Percentiles rank a stretch among this genome's conserved stretches.
phyloP scores from a whole-genome alignment of 192 early-diverging fungal genomes.

The Polychytrium aggregatum region DNA sequence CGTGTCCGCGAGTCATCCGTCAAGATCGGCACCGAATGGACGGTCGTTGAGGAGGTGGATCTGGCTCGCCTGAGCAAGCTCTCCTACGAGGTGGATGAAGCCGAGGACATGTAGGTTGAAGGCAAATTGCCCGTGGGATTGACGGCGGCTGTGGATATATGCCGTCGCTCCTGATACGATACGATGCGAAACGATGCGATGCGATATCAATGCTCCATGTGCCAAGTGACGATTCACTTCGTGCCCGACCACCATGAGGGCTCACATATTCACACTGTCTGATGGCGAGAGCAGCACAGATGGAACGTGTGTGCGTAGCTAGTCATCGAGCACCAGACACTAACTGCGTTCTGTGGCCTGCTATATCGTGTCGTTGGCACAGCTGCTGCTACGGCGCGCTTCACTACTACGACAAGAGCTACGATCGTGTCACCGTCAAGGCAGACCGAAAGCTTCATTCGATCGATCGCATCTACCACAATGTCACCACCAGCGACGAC shows the following conservation, averaged over 20 bases:
- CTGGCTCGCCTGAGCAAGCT: slow-evolving; percentile 78
- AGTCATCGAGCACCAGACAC: too few relatives aligned
- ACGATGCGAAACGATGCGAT: too few relatives aligned
- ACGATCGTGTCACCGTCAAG: slow-evolving; percentile 76
- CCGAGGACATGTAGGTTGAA: slow-evolving; percentile 63
- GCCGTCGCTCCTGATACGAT: too few relatives aligned
- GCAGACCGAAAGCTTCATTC: slow-evolving; percentile 61
- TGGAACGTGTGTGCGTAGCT: too few relatives aligned
- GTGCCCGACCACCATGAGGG: slow-evolving; percentile 13
- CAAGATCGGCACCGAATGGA: slow-evolving; percentile 81
- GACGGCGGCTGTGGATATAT: too few relatives aligned
- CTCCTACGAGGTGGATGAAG: slow-evolving; percentile 63
- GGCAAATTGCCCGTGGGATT: neutral
- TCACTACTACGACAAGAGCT: slow-evolving; percentile 66
- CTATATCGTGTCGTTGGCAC: neutral
- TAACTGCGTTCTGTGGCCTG: neutral
- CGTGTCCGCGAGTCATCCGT: slow-evolving; percentile 77
- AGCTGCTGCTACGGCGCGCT: slow-evolving; percentile 66
- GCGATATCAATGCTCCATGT: too few relatives aligned
- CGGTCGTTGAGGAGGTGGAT: slow-evolving; percentile 87
- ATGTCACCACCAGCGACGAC: slow-evolving; percentile 79
- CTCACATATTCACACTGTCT: slow-evolving; percentile 37
- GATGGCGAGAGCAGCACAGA: too few relatives aligned
- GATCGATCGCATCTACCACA: slow-evolving; percentile 54
- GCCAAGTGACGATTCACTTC: too few relatives aligned